Base-by-base conservation (phyloP, 2,329 filamentous ascomycete genomes). In the Fusarium sp. region DNA sequence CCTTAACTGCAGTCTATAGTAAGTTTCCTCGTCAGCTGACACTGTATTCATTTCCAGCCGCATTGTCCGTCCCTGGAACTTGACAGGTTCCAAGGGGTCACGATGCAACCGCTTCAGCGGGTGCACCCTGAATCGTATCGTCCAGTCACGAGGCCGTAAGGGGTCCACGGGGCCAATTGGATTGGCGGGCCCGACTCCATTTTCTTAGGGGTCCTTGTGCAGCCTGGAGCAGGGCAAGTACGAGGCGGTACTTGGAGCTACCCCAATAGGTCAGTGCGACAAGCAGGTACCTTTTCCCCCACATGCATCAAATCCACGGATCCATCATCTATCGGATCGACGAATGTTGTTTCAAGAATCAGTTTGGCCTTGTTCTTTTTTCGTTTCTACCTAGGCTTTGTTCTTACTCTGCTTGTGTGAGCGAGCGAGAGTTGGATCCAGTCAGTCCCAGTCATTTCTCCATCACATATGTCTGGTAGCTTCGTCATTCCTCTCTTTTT, bases 141-240 rank as follows among this genome's bases (percentile, higher is more conserved):
- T 35, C 78, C 77, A 79, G 70, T 79, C 77, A 79, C 69, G 75
- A 57, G 70, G 68, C 65, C 66, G 42, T 25, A 49, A 15, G 42
- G 66, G 61, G 52, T 74, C 74, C 78, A 80, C 78, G 78, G 70
- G 75, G 63, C 67, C 68, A 77, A 75, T 73, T 68, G 70, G 62
- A 78, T 74, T 70, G 73, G 66, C 67, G 39, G 66, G 62, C 62
- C 62, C n/a, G 70, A 48, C 48, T 64, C 52, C 45, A 60, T 66
- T 59, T 45, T 46, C 44, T 60, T 66, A 70, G 66, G 67, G 63
- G 56, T 70, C 46, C 54, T 67, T 23, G 37, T 64, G 29, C 38
- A 25, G 37, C 29, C 14, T 10, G 38, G 52, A 57, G 60, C 51
- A 48, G 66, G 44, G 60, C 51, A 44, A 29, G 58, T 41, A 52